Evolutionary conservation across 371 early-diverging fungal genomes (phyloP), one percentile per base, ranked within the genome.

Genomic region (Mortierella sp.): DNA sequence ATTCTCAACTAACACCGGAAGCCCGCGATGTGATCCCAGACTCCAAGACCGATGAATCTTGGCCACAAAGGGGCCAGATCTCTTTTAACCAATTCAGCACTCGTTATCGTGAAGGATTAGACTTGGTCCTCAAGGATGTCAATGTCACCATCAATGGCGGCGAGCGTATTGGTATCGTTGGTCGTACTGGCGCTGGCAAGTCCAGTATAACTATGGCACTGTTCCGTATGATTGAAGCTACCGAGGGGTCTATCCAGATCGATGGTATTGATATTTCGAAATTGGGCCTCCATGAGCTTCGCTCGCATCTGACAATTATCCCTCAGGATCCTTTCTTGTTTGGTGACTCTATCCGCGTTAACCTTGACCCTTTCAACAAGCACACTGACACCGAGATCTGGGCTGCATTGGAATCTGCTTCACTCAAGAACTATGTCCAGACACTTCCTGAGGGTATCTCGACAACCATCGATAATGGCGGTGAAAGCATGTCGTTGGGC

Each of bases 281-380:
- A 28, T 67, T 91, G 35, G 85, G 87, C 3, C 69, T 89, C 13
- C 61, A 68, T 8, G 87, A 87, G 53, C 70, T 91, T 23, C 70
- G 92, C 2, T 76, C 82, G 15, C 59, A 83, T n/a, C 10, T 91
- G 28, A 84, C 88, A 22, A 88, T 91, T 37, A 87, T 91, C 55
- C 79, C 79, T 31, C 98, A 98, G 84, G 98, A 97, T 65, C 96
- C 96, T 10, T 92, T 95, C 42, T 83, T 98, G 32, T 98, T 96
- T 87, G 88, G 90, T 22, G 96, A 93, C 34, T 86, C 93, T 4
- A 85, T 92, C 5, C 85, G 92, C 23, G 85, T 85, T 32, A 93
- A 94, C 68, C 83, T 96, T 43, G 97, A 96, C 82, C 96, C 96
- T 2, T 91, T 94, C 70, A 84, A 85, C 51, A 84, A 86, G 51